These are phyloP conservation scores for Nicotiana obtusifolia DNA, from an alignment of 257 asterid species.

Conservation along the genomic window DNA sequence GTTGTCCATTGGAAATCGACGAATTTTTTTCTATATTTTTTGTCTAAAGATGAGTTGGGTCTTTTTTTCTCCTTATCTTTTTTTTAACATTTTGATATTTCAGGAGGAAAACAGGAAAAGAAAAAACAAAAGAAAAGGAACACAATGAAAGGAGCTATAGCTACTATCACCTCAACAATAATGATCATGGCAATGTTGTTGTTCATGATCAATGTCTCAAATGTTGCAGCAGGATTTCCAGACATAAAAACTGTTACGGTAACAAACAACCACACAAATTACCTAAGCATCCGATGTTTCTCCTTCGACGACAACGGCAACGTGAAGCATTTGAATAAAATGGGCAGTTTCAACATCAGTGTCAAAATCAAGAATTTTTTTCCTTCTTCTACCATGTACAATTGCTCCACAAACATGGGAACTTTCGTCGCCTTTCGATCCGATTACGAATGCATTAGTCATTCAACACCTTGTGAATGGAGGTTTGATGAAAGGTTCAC, in stretches of 20 bases:
- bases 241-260: constrained; percentile 16
- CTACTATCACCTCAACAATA: background rate
- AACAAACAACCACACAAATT: constrained; percentile 60
- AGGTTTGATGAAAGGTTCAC: constrained; percentile 44
- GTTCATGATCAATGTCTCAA: background rate
- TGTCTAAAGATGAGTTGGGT: background rate
- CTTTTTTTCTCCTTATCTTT: background rate
- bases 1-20: background rate
- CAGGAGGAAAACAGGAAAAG: background rate
- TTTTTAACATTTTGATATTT: background rate
- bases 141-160: background rate
- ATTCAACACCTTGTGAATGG: constrained; percentile 42
- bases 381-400: constrained; percentile 46
- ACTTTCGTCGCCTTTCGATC: constrained; percentile 46
- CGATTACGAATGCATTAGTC: constrained; percentile 26
- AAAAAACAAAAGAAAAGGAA: background rate
- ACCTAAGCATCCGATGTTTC: constrained; percentile 53
- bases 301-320: constrained; percentile 30
- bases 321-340: constrained; percentile 34
- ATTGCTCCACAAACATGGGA: constrained; percentile 83
- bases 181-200: background rate
- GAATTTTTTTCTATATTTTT: too few species aligned
- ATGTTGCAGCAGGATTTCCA: background rate
- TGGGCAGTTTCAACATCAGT: constrained; percentile 29
- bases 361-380: constrained; percentile 20